Evolutionary conservation across 2,329 filamentous ascomycete genomes (phyloP).

Genomic region (Calonectria fujianensis): DNA sequence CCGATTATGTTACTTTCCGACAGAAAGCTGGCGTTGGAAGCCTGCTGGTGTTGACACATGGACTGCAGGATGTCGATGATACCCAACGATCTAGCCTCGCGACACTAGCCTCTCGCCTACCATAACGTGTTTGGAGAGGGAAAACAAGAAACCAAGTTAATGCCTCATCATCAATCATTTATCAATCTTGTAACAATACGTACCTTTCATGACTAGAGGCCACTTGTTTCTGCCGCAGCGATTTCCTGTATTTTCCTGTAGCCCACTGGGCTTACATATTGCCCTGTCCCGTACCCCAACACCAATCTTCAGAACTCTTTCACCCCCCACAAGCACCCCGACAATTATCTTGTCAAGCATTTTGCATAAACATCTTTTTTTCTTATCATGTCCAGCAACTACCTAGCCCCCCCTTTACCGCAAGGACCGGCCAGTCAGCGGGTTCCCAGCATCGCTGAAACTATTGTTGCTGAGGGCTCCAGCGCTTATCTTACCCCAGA

Average conservation of each 20-base stretch:
- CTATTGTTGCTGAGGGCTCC: slow-evolving; percentile 2
- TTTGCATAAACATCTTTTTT: not conserved
- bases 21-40: not conserved
- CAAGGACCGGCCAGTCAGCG: not conserved
- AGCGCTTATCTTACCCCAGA: slow-evolving; percentile 6
- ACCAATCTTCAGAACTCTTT: not conserved
- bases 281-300: not conserved
- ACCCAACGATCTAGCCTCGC: not conserved
- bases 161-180: slow-evolving; percentile 10
- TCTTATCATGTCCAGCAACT: not conserved
- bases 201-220: not conserved
- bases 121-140: not conserved
- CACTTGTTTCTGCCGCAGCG: not conserved
- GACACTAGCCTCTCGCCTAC: not conserved
- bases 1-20: not conserved
- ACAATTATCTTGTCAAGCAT: not conserved
- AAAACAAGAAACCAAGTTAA: slow-evolving; percentile 7
- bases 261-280: slow-evolving; percentile 11
- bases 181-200: slow-evolving; percentile 14
- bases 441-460: not conserved
- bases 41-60: slow-evolving; percentile 14
- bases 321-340: not conserved
- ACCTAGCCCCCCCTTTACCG: not conserved
- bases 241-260: not conserved
- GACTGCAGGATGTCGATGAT: slow-evolving; percentile 6